These are phyloP conservation scores for Sclerotinia nivalis DNA, from an alignment of 2,329 filamentous ascomycete species.

Conservation along the genomic window DNA sequence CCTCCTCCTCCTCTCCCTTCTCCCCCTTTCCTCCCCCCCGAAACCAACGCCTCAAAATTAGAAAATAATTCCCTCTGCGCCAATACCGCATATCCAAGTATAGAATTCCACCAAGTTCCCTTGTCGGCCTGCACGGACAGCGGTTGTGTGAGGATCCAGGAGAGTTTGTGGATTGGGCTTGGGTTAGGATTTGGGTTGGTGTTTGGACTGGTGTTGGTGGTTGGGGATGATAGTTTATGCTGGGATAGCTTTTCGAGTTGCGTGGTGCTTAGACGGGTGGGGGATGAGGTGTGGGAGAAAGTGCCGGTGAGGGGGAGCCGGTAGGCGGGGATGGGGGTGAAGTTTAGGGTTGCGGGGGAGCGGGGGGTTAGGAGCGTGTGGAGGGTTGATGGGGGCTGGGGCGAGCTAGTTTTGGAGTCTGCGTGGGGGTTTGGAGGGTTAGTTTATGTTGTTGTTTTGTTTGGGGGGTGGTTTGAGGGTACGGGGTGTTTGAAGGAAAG, in stretches of 20 bases:
- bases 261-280: neutral
- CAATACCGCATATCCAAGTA: neutral
- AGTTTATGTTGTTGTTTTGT: neutral
- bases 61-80: constrained; percentile 3
- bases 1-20: neutral
- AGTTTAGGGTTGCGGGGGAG: neutral
- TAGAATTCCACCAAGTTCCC: neutral
- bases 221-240: no score
- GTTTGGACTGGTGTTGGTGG: neutral
- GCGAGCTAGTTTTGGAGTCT: no score
- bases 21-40: neutral
- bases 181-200: neutral
- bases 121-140: neutral
- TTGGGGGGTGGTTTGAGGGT: no score
- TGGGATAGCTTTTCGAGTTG: neutral
- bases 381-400: neutral
- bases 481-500: no score
- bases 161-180: neutral
- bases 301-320: constrained; percentile 1
- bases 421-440: neutral
- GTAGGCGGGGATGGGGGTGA: neutral
- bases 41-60: neutral
- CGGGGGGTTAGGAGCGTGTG: no score
- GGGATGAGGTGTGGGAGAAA: neutral
- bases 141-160: neutral